phyloP scores from a whole-genome alignment of 768 basidiomycete genomes.

The Suillus lakei region DNA sequence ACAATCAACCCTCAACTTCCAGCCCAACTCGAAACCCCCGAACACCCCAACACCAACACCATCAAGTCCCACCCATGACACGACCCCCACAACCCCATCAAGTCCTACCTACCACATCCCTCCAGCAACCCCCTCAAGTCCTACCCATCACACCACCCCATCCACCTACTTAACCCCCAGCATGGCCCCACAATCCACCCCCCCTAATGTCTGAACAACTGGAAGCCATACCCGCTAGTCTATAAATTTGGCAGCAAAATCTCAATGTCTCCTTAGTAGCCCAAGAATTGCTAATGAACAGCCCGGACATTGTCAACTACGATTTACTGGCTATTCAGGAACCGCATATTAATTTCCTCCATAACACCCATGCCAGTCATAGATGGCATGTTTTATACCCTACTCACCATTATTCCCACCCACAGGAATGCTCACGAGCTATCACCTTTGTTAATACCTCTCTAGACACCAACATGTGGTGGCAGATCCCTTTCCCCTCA shows the following conservation, averaged over 20 bases:
- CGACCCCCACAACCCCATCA: constrained; percentile 12
- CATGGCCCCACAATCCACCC: constrained; percentile 12
- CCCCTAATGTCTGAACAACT: constrained; percentile 23
- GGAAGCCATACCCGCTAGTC: constrained; percentile 17
- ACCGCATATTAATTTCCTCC: constrained; percentile 35
- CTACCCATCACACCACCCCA: not conserved
- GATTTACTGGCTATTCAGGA: constrained; percentile 44
- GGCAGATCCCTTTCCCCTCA: constrained; percentile 12
- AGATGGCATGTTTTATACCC: constrained; percentile 30
- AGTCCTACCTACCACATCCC: no score
- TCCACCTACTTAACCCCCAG: not conserved
- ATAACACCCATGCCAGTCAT: constrained; percentile 15
- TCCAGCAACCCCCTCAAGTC: no score
- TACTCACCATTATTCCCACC: constrained; percentile 9
- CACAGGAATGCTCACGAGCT: not conserved
- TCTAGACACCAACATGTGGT: constrained; percentile 8
- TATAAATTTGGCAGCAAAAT: constrained; percentile 14
- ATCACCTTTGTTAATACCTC: constrained; percentile 13
- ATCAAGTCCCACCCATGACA: no score
- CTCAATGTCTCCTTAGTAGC: not conserved
- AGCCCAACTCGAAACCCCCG: constrained; percentile 17
- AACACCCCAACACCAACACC: no score
- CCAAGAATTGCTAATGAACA: not conserved
- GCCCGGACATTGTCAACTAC: constrained; percentile 6
- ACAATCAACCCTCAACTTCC: constrained; percentile 36